Evolutionary conservation across 768 basidiomycete species (phyloP).

Genomic region (Pleurotus sapidus): DNA sequence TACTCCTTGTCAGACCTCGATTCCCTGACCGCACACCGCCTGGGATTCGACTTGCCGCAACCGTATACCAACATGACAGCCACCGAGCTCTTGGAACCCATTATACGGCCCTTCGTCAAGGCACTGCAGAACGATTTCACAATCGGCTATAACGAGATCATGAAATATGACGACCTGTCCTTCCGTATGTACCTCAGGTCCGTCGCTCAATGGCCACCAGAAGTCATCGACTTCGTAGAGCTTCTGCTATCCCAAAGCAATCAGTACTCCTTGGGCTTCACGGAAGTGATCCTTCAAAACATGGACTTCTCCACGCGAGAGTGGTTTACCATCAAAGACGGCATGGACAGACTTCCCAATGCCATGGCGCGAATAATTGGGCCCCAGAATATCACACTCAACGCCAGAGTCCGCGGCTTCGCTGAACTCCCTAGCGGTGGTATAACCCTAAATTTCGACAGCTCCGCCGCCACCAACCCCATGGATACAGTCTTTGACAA

Average conservation of each 20-base stretch:
- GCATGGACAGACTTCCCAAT: constrained; percentile 2
- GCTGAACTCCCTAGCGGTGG: not conserved
- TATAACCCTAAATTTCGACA: not conserved
- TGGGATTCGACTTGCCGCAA: not conserved
- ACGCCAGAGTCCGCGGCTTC: not conserved
- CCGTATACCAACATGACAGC: constrained; percentile 1
- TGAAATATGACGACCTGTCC: constrained; percentile 5
- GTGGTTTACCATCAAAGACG: constrained; percentile 8
- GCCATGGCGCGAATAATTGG: not conserved
- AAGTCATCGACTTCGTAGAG: constrained; percentile 4
- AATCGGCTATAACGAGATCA: not conserved
- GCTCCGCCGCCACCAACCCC: not conserved
- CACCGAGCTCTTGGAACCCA: not conserved
- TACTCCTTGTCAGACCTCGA: not conserved
- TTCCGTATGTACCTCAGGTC: not conserved
- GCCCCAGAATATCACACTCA: constrained; percentile 2
- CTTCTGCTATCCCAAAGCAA: constrained; percentile 2
- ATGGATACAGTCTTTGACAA: not conserved
- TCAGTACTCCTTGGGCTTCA: constrained; percentile 3
- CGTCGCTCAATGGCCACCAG: not conserved
- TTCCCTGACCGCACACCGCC: not conserved
- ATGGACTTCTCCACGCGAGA: constrained; percentile 6
- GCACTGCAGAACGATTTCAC: not conserved
- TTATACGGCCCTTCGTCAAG: constrained; percentile 1
- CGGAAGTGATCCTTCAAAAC: not conserved